Evolutionary conservation across 129 eudicot genomes (phyloP), one percentile per base, ranked within the genome.

Genomic region (Artemisia argyi): DNA sequence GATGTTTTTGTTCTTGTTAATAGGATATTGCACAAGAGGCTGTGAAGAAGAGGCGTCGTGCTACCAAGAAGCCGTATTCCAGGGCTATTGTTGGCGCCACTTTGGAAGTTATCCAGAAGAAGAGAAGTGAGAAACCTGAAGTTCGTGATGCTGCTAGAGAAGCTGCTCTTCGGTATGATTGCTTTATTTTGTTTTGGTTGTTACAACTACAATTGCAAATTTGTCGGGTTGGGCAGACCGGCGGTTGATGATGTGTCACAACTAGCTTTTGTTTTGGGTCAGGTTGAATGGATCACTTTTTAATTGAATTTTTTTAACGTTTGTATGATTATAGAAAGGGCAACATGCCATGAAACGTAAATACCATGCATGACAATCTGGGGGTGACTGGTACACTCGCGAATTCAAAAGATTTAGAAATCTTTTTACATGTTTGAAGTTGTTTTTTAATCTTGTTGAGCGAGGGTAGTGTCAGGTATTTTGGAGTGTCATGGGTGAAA

Each of bases 51-150:
- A 82, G 91, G 83, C 80, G 91, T 3, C 85, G 87, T 18, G 71
- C 91, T 32, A 82, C 87, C 49, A 86, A 86, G 83, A 86, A 86
- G 80, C 87, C 87, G 1, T 83, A 86, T 62, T 86, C 91, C 3
- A 82, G 90, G 79, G 84, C 90, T 61, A 85, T 85, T 24, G 90
- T 85, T 4, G 90, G 90, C 48, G 90, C 87, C 4, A 85, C 90
- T 9, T 73, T 85, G 80, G 90, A 85, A 70, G 90, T 85, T 11
- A 85, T 85, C 64, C 90, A 35, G 44, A 35, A 35, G 44, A 35
- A 35, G 44, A 35, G 44, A 35, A 35, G 44, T 35, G 44, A 35
- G 71, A 85, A 82, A 58, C 87, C 90, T 18, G 90, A 85, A 79
- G 87, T 85, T 1, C 75, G 90, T 19, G 90, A 85, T 70, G 90